Evolutionary conservation across 1,284 basidiomycete genomes (phyloP).

Genomic region (Sanghuangporus weigelae): DNA sequence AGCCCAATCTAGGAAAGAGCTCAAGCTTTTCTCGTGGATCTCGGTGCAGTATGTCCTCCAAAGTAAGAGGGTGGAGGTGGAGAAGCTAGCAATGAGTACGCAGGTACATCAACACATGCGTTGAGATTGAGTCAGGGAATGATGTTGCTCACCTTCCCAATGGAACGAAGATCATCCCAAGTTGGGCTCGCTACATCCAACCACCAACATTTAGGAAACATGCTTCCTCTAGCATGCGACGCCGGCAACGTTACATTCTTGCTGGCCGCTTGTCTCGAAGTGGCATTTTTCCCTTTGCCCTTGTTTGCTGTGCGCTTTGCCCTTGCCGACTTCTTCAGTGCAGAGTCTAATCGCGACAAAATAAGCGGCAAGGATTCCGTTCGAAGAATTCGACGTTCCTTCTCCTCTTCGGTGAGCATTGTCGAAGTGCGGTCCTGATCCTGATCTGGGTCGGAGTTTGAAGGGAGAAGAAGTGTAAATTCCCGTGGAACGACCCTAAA

Average conservation of each 20-base stretch:
- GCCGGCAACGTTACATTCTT: not conserved
- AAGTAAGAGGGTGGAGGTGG: slow-evolving; percentile 88
- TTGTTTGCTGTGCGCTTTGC: slow-evolving; percentile 27
- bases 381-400: slow-evolving; percentile 36
- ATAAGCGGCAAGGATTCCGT: slow-evolving; percentile 56
- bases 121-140: not conserved
- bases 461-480: slow-evolving; percentile 60
- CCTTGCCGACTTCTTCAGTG: slow-evolving; percentile 39
- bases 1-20: slow-evolving; percentile 83
- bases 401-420: slow-evolving; percentile 8
- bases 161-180: slow-evolving; percentile 84
- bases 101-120: not conserved
- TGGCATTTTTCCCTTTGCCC: slow-evolving; percentile 21
- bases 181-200: slow-evolving; percentile 87
- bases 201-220: slow-evolving; percentile 69
- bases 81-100: slow-evolving; percentile 51
- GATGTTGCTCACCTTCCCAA: slow-evolving; percentile 65
- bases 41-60: slow-evolving; percentile 94
- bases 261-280: not conserved
- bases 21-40: slow-evolving; percentile 94
- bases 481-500: slow-evolving; percentile 54
- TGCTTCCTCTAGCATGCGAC: not conserved
- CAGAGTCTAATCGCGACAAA: slow-evolving; percentile 48
- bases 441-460: slow-evolving; percentile 28
- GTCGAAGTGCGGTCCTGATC: not conserved